Percentiles rank a stretch among this genome's conserved stretches.
Conservation (phyloP, 2,329 filamentous ascomycete species). For the Plectosphaerella sp. region DNA sequence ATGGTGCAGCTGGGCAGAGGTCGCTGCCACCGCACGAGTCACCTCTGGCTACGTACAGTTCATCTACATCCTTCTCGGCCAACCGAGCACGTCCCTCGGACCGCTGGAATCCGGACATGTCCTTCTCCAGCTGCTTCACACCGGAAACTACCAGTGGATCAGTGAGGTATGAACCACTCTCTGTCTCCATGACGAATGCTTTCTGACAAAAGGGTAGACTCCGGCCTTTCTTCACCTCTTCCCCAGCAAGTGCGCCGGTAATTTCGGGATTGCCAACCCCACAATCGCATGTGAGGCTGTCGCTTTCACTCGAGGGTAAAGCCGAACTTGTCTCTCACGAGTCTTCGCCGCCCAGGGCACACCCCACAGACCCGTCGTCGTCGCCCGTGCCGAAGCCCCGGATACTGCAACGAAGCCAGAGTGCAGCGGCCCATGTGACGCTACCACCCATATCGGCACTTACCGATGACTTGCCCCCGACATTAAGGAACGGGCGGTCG, state of each 20-base stretch:
- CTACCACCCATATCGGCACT: constrained; percentile 52
- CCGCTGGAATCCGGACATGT: constrained; percentile 50
- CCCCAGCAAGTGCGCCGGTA: constrained; percentile 27
- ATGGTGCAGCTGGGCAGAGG: no score
- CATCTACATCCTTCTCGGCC: no score
- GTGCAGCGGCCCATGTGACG: constrained; percentile 56
- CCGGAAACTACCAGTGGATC: constrained; percentile 33
- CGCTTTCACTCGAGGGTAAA: constrained; percentile 82
- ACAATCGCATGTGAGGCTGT: constrained; percentile 64
- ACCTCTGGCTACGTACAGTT: no score
- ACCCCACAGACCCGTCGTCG: constrained; percentile 43
- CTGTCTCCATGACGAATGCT: neutral
- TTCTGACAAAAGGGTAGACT: constrained; percentile 22
- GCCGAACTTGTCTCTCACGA: constrained; percentile 77
- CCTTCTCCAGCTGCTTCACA: constrained; percentile 43
- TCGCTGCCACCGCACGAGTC: no score
- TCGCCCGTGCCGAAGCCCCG: constrained; percentile 42
- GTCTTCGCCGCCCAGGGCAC: constrained; percentile 60
- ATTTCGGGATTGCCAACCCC: constrained; percentile 26
- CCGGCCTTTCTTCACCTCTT: constrained; percentile 37
- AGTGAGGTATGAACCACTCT: constrained; percentile 32
- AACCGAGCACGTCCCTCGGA: constrained; percentile 29
- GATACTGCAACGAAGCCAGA: constrained; percentile 66
- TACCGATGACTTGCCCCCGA: constrained; percentile 48
- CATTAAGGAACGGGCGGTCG: constrained; percentile 66